Evolutionary conservation across 2,329 filamentous ascomycete genomes (phyloP).

Genomic region (Exophiala mesophila): DNA sequence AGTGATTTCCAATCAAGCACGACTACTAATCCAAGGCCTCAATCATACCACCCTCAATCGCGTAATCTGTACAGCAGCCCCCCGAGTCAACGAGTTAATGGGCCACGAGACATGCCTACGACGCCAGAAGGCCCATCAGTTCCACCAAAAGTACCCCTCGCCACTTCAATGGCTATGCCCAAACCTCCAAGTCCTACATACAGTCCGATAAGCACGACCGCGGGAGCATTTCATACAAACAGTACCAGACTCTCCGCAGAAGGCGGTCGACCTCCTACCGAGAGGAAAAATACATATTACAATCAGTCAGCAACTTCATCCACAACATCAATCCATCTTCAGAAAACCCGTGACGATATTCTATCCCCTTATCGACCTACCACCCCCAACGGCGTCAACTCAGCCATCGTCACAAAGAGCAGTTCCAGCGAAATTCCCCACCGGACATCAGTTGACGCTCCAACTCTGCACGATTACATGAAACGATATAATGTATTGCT

Average conservation of each 20-base stretch:
- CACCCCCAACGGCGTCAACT: constrained; percentile 40
- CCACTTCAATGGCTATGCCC: constrained; percentile 36
- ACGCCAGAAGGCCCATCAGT: constrained; percentile 29
- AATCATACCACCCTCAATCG: constrained; percentile 24
- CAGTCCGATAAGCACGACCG: constrained; percentile 41
- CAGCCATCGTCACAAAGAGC: constrained; percentile 37
- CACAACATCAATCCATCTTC: constrained; percentile 33
- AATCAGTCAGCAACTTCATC: constrained; percentile 34
- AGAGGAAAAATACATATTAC: constrained; percentile 28
- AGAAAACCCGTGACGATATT: constrained; percentile 35
- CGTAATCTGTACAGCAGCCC: constrained; percentile 24
- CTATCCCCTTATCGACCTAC: constrained; percentile 37
- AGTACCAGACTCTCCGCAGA: constrained; percentile 40
- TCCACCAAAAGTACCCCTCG: constrained; percentile 41
- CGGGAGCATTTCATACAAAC: constrained; percentile 35
- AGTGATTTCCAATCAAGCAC: constrained; percentile 19
- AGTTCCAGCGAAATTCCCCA: constrained; percentile 47
- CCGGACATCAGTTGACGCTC: constrained; percentile 60
- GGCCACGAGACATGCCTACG: constrained; percentile 40
- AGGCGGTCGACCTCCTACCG: constrained; percentile 33
- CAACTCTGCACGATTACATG: constrained; percentile 68
- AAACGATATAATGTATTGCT: constrained; percentile 63
- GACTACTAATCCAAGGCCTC: constrained; percentile 8
- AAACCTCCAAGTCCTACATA: constrained; percentile 47
- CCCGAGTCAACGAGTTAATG: constrained; percentile 32